A percentile compares a stretch with the other conserved stretches of the same genome.
phyloP scores from a whole-genome alignment of 495 filamentous ascomycete species.

The Xeromyces bisporus region DNA sequence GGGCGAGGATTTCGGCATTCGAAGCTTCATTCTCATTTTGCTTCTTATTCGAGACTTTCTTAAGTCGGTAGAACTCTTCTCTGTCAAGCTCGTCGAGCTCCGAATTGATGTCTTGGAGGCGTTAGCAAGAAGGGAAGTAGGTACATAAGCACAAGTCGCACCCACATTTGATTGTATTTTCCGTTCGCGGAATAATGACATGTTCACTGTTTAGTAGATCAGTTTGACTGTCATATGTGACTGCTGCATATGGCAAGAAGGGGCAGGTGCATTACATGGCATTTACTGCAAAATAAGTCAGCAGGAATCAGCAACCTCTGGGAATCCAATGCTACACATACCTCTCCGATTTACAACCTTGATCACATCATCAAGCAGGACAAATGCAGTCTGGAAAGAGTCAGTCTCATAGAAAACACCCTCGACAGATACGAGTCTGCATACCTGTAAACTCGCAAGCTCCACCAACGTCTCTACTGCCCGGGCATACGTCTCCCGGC shows the following conservation, averaged over 20 bases:
- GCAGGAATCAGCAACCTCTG: neutral
- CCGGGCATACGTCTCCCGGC: constrained; percentile 90
- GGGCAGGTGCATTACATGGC: constrained; percentile 52
- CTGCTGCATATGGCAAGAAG: too few relatives aligned
- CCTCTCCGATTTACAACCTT: constrained; percentile 96
- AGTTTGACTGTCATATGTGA: too few relatives aligned
- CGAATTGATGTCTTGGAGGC: constrained; percentile 70
- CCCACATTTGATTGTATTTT: constrained; percentile 95
- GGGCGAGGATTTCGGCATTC: constrained; percentile 53
- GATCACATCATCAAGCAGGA: constrained; percentile 96
- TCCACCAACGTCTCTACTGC: constrained; percentile 96
- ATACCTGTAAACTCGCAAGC: constrained; percentile 76
- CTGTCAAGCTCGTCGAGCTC: constrained; percentile 95
- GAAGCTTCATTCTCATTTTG: constrained; percentile 61
- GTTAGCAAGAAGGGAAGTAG: constrained; percentile 6
- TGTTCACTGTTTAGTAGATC: constrained; percentile 41
- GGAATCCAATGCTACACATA: constrained; percentile 16
- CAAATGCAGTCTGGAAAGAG: constrained; percentile 64
- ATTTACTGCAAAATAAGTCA: constrained; percentile 45
- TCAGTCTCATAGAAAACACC: constrained; percentile 1
- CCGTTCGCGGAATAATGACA: constrained; percentile 94
- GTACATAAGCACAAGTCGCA: too few relatives aligned
- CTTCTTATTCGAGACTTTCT: constrained; percentile 96
- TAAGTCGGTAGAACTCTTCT: constrained; percentile 95
- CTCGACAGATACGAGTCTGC: constrained; percentile 1